Conservation (phyloP, 768 basidiomycete genomes). For the Tricholoma sp. region DNA sequence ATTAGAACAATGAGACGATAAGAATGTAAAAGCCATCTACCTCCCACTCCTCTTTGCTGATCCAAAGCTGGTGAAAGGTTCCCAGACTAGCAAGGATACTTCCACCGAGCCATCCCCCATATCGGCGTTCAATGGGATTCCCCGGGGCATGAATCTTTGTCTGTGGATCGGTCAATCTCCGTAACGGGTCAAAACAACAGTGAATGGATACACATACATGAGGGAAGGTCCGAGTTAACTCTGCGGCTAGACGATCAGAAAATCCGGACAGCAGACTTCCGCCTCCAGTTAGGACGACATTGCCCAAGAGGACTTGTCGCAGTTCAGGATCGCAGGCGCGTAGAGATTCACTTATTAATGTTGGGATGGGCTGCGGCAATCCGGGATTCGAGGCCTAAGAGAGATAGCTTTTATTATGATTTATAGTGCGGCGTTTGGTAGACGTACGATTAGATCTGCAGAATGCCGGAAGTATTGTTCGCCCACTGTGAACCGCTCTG, state of each 20-base stretch:
- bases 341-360: conserved; percentile 73
- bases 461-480: conserved; percentile 87
- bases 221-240: conserved; percentile 69
- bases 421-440: background rate
- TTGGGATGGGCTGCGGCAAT: conserved; percentile 70
- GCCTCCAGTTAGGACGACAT: conserved; percentile 95
- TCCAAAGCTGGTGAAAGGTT: conserved; percentile 97
- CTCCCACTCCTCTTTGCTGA: conserved; percentile 91
- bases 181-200: background rate
- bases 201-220: conserved; percentile 42
- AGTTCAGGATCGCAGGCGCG: conserved; percentile 88
- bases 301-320: conserved; percentile 83
- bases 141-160: conserved; percentile 92
- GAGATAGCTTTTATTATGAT: background rate
- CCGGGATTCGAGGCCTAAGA: conserved; percentile 52
- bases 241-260: conserved; percentile 73
- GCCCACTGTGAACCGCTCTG: conserved; percentile 77
- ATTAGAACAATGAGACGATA: conserved; percentile 3
- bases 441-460: conserved; percentile 45
- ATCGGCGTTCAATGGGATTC: conserved; percentile 83
- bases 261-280: conserved; percentile 85
- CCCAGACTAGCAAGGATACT: conserved; percentile 93
- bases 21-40: conserved; percentile 34
- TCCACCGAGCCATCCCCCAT: conserved; percentile 94
- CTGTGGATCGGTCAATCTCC: conserved; percentile 26